Evolutionary conservation across 2,329 filamentous ascomycete genomes (phyloP).

Genomic region (Coniochaeta prunicola): DNA sequence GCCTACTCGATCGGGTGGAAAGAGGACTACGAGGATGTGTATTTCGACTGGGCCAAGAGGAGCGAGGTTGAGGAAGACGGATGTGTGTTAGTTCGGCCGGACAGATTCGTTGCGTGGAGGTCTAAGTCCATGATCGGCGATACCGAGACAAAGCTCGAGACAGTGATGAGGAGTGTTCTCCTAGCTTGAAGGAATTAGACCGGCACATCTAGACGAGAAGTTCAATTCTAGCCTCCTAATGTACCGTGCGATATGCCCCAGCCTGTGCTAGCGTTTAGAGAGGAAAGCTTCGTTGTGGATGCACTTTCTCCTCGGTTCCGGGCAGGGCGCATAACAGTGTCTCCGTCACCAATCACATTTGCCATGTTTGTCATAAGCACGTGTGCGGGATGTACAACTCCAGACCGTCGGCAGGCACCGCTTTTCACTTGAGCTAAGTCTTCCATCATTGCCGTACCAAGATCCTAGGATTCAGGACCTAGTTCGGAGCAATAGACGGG

Average conservation of each 20-base stretch:
- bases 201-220: neutral
- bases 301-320: too few species aligned
- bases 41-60: slow-evolving; percentile 49
- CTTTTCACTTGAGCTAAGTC: too few species aligned
- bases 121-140: slow-evolving; percentile 12
- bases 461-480: too few species aligned
- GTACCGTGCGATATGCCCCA: too few species aligned
- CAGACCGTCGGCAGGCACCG: too few species aligned
- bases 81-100: slow-evolving; percentile 49
- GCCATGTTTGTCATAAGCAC: neutral
- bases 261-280: too few species aligned
- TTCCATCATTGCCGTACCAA: too few species aligned
- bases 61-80: slow-evolving; percentile 51
- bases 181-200: neutral
- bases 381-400: too few species aligned
- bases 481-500: neutral
- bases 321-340: too few species aligned
- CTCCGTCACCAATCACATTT: neutral
- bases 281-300: too few species aligned
- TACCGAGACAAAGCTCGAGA: slow-evolving; percentile 10
- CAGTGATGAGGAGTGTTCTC: slow-evolving; percentile 13
- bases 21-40: slow-evolving; percentile 55
- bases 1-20: slow-evolving; percentile 47
- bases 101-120: slow-evolving; percentile 50
- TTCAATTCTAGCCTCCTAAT: too few species aligned